A percentile compares a stretch with the other conserved stretches of the same genome.
Conservation (phyloP, 2,329 filamentous ascomycete species). For the Tolypocladium amazonense region DNA sequence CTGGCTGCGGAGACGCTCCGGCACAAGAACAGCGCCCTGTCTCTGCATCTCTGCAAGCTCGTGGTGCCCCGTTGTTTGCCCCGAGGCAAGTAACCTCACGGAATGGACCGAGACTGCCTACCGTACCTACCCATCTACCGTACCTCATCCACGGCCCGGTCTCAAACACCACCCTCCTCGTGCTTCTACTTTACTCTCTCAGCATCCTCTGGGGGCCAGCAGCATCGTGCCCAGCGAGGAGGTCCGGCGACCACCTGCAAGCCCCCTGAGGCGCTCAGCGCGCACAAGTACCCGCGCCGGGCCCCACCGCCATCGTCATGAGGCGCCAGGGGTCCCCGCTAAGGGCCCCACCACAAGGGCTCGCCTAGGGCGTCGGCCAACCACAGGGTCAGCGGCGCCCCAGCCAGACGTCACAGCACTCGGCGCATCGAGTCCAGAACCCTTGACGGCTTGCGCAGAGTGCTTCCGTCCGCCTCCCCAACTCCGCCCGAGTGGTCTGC, state of each 20-base stretch:
- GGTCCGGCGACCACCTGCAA: background rate
- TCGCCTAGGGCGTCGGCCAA: background rate
- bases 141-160: too few relatives aligned
- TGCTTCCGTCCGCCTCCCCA: background rate
- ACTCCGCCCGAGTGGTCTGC: background rate
- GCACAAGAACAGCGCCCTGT: background rate
- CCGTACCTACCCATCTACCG: background rate
- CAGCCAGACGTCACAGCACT: constrained; percentile 11
- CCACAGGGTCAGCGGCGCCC: constrained; percentile 5
- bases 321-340: constrained; percentile 8
- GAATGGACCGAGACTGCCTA: too few relatives aligned
- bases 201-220: too few relatives aligned
- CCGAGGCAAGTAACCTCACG: too few relatives aligned
- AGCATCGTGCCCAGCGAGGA: background rate
- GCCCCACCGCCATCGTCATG: constrained; percentile 8
- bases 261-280: background rate
- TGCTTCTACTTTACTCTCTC: too few relatives aligned
- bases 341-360: background rate
- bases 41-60: too few relatives aligned
- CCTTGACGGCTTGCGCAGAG: background rate
- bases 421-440: constrained; percentile 9
- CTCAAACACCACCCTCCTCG: too few relatives aligned
- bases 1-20: constrained; percentile 1
- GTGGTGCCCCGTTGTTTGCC: too few relatives aligned
- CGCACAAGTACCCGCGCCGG: background rate